These are phyloP conservation scores for Herpetospermum pedunculosum DNA, from an alignment of 306 rosid genomes.

Conservation along the genomic window DNA sequence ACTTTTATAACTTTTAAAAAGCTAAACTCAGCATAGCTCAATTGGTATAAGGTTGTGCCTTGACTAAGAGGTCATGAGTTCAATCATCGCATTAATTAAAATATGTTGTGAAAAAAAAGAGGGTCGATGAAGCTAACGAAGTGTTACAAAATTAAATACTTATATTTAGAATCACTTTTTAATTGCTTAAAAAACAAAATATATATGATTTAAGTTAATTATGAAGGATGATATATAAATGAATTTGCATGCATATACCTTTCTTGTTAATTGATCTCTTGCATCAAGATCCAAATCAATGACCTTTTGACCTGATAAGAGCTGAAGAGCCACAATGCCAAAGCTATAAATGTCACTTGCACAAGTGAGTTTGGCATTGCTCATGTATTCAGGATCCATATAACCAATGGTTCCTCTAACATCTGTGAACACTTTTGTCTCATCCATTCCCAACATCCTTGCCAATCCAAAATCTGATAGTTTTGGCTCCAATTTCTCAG, in stretches of 20 bases:
- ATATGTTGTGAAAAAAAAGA: no score
- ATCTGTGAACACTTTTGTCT: slow-evolving; percentile 67
- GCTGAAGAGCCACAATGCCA: slow-evolving; percentile 68
- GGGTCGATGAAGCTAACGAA: no score
- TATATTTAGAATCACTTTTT: no score
- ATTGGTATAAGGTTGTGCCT: no score
- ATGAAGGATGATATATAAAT: background rate
- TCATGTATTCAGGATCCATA: slow-evolving; percentile 98
- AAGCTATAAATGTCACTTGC: slow-evolving; percentile 82
- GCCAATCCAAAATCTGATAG: slow-evolving; percentile 87
- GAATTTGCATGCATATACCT: slow-evolving; percentile 30
- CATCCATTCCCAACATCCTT: slow-evolving; percentile 60
- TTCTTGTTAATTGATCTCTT: slow-evolving; percentile 79
- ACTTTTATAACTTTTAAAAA: no score
- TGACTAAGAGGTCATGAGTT: no score
- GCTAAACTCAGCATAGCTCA: no score
- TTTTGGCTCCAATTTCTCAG: slow-evolving; percentile 51
- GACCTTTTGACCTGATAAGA: slow-evolving; percentile 78
- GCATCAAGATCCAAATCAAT: slow-evolving; percentile 70
- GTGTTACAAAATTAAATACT: no score
- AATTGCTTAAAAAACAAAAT: no score
- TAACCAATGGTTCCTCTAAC: slow-evolving; percentile 89
- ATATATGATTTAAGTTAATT: no score
- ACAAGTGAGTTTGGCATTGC: slow-evolving; percentile 68
- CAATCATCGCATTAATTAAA: no score